Evolutionary conservation across 2,329 filamentous ascomycete species (phyloP).

Genomic region (Pseudogymnoascus sp.): DNA sequence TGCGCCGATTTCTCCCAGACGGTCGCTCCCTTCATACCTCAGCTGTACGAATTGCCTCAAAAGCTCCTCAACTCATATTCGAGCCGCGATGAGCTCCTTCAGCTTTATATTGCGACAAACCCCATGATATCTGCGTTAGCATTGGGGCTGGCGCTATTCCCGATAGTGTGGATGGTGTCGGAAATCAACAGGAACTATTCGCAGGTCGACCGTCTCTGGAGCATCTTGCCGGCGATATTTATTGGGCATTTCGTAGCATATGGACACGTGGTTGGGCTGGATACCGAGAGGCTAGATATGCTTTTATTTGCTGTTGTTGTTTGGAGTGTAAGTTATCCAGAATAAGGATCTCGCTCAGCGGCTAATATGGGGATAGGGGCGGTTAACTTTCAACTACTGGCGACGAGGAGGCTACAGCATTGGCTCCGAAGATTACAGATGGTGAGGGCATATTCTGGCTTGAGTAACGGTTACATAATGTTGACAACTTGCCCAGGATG

Average conservation of each 20-base stretch:
- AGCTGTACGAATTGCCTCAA: constrained; percentile 61
- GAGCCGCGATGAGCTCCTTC: constrained; percentile 52
- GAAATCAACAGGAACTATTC: constrained; percentile 92
- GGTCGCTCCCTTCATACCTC: constrained; percentile 64
- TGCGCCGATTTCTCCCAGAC: constrained; percentile 68
- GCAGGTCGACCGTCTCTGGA: constrained; percentile 93
- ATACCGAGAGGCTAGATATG: constrained; percentile 62
- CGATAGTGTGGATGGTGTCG: constrained; percentile 63
- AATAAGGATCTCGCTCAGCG: background rate
- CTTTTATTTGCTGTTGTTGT: constrained; percentile 59
- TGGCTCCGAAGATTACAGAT: constrained; percentile 92
- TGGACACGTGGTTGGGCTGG: constrained; percentile 65
- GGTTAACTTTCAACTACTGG: constrained; percentile 95
- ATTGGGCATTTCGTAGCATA: constrained; percentile 78
- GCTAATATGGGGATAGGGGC: constrained; percentile 39
- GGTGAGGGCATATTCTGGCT: constrained; percentile 36
- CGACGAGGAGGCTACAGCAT: constrained; percentile 83
- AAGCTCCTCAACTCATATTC: constrained; percentile 51
- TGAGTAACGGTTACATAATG: constrained; percentile 1
- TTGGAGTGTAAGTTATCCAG: constrained; percentile 61
- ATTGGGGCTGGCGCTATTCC: constrained; percentile 60
- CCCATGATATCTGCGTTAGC: constrained; percentile 70
- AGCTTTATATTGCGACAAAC: constrained; percentile 77
- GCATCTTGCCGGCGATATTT: constrained; percentile 78
- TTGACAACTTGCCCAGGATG: constrained; percentile 1